Evolutionary conservation across 495 filamentous ascomycete genomes (phyloP), one percentile per base, ranked within the genome.

Genomic region (Neurospora sp.): DNA sequence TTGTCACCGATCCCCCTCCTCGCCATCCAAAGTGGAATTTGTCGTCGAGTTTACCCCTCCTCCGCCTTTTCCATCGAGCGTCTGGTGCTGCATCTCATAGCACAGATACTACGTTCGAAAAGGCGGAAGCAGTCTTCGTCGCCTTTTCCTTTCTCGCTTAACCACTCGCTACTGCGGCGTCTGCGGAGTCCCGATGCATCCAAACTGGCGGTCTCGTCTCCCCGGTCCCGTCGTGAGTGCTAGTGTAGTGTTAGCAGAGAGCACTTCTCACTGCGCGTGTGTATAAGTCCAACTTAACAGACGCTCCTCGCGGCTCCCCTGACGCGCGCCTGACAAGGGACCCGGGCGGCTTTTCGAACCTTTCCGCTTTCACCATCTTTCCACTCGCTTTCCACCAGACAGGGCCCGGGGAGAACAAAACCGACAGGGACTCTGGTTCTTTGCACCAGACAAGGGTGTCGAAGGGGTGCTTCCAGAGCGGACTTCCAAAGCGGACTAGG

Each of bases 141-240:
- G 53, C 7, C 22, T 37, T 16, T 65, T 65, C 53, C 53, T 8
- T 31, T 65, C 53, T 65, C 53, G 53, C 53, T 61, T 65, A 65
- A 65, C 12, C 31, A 61, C 48, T 61, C 44, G 70, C 65, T 70
- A 44, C 40, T 69, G 53, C 53, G 61, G 72, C 72, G 20, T 53
- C 68, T 38, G 61, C 65, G 35, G 53, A 65, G 53, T 65, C 61
- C 75, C 45, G 45, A 75, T 78, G 76, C 75, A 71, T 73, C 71
- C 73, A 69, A 72, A 73, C 75, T 78, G 77, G 78, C 73, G 73
- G 73, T 78, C 72, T 76, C 78, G 69, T 73, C 71, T 73, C 59
- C 73, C 76, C 73, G 27, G 27, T 73, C 31, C 74, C 75, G 75
- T 76, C 73, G 74, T 75, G 77, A 73, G 68, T 79, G 75, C 73